Evolutionary conservation across 2,329 filamentous ascomycete genomes (phyloP).

Genomic region (Trichoderma sp.): DNA sequence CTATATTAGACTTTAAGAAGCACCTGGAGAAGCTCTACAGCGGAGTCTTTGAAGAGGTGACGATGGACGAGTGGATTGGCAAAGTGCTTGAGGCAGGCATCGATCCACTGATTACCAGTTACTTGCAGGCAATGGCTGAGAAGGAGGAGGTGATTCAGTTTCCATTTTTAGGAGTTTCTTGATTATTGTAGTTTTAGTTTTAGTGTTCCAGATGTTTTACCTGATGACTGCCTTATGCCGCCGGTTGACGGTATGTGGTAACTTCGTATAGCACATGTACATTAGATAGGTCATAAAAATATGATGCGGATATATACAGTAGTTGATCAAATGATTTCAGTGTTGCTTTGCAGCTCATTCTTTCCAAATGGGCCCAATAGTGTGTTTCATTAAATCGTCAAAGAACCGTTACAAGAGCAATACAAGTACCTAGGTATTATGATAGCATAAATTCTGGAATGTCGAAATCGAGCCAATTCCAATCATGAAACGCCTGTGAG

Average conservation of each 20-base stretch:
- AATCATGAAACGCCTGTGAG: not conserved
- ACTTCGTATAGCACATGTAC: not conserved
- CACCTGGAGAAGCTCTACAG: not conserved
- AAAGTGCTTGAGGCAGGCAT: not conserved
- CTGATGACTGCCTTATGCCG: not conserved
- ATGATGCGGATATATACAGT: not conserved
- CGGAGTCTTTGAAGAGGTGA: not conserved
- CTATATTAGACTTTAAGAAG: not conserved
- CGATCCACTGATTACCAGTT: not conserved
- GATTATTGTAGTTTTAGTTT: not conserved
- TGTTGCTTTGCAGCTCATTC: not conserved
- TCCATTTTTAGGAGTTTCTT: not conserved
- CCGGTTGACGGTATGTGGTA: not conserved
- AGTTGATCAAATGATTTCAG: not conserved
- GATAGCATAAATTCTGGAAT: constrained; percentile 2
- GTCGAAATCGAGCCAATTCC: constrained; percentile 16
- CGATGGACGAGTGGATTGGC: not conserved
- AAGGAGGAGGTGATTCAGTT: not conserved
- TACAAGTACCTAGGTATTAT: not conserved
- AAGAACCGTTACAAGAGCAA: not conserved
- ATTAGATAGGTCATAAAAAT: not conserved
- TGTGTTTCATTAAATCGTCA: not conserved
- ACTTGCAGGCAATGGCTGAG: not conserved
- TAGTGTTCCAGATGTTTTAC: not conserved
- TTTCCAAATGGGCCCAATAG: fast-evolving